Evolutionary conservation across 2,329 filamentous ascomycete species (phyloP), one percentile per base, ranked within the genome.

Genomic region (Penicillium sp.): DNA sequence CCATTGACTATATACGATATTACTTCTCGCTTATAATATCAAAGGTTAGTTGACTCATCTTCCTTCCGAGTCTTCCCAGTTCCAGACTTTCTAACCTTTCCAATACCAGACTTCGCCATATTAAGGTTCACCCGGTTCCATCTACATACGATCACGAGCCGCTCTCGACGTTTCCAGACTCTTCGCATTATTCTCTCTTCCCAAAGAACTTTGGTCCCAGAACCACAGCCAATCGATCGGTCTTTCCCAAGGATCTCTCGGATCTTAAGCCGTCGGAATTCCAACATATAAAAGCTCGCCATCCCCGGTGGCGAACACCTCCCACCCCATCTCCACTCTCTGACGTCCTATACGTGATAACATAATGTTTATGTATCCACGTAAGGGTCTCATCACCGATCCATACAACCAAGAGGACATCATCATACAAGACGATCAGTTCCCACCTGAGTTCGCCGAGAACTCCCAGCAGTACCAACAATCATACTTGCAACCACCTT

Each of bases 381-480:
- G 73, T 74, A 76, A 76, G 71, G 73, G 67, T 73, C 69, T 73
- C 71, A 74, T 75, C 72, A 74, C 68, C 59, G 73, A 73, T 68
- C 70, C 72, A 62, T 68, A 67, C 65, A 65, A 67, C 57, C 59
- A 68, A 55, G 70, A 72, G 55, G 58, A 68, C 55, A 66, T 73
- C 61, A 69, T 63, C 61, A 73, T 76, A 68, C 73, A 75, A 71
- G 73, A 76, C 69, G 71, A 75, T 56, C 71, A 72, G 49, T 68
- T 69, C 44, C 64, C 71, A 52, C 67, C 70, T 39, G 71, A 74
- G 29, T 66, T 68, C 42, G 64, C 69, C 42, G 68, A 74, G 45
- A 55, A 61, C 42, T 52, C 63, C 49, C 63, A 63, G 35, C 65
- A 69, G 49, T 70, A 64, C 53, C 61, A 71, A 49, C 67, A 70